Base-by-base conservation (phyloP, 257 asterid genomes). In the Gentiana dahurica region DNA sequence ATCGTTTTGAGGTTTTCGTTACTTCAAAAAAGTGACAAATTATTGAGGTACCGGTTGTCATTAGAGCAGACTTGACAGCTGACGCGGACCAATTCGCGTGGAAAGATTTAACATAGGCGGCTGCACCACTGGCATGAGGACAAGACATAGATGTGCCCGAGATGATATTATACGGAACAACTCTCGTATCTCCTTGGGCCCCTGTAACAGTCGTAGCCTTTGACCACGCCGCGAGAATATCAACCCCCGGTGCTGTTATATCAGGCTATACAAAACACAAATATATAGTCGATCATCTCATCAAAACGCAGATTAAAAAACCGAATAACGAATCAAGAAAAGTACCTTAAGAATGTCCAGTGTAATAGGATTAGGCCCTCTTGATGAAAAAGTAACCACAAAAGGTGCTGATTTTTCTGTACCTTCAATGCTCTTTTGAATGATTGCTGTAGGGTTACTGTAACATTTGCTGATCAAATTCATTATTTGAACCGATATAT, bases 151-250 rank as follows among this genome's bases (percentile, higher is more conserved):
- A 85, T 33, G 91, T 81, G 8, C 91, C 88, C 0, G 84, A 81
- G 8, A 75, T 64, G 2, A 85, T 79, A 73, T 85, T 85, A 56
- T 61, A 85, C 0, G 82, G 71, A 54, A 74, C 81, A 0, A 71
- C 65, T 41, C 88, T 60, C 0, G 53, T 61, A 51, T 82, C 94
- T 10, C 57, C 81, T 0, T 59, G 51, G 1, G 6, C 11, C 58
- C 80, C 87, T 0, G 86, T 77, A 9, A 80, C 67, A 0, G 73
- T 68, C 1, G 75, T 68, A 1, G 74, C 80, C 53, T 59, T 79
- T 0, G 94, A 78, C 88, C 94, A 85, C 2, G 91, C 91, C 13
- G 91, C 94, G 24, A 85, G 65, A 35, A 85, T 85, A 68, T 85
- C 80, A 36, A 77, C 86, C 53, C 91, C 88, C 0, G 84, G 91